phyloP scores from a whole-genome alignment of 1,284 basidiomycete genomes.

The Rhodofomes roseus region DNA sequence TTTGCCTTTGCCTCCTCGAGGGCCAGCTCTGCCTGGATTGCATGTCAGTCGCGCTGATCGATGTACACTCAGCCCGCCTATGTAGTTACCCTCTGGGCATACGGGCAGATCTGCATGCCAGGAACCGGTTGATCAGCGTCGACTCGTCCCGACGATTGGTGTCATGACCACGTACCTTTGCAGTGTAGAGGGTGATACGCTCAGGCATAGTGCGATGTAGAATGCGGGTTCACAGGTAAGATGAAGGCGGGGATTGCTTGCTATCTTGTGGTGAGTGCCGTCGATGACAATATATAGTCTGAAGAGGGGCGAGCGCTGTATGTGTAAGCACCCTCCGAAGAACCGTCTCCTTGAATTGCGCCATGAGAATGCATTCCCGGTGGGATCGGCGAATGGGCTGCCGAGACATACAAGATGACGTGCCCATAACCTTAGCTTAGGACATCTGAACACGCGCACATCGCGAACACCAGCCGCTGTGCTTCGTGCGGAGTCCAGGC shows the following conservation, averaged over 20 bases:
- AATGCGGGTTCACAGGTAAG: not conserved
- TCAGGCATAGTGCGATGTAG: slow-evolving; percentile 13
- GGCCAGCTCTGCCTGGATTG: slow-evolving; percentile 48
- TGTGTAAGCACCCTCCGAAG: not conserved
- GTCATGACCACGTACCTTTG: slow-evolving; percentile 12
- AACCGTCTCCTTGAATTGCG: not conserved
- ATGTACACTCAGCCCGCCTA: slow-evolving; percentile 42
- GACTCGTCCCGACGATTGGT: not conserved
- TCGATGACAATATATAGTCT: not conserved
- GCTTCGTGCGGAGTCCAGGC: too few relatives aligned
- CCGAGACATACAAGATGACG: not conserved
- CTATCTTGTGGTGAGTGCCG: not conserved
- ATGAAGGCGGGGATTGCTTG: not conserved
- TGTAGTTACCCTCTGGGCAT: slow-evolving; percentile 13
- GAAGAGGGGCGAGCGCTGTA: too few relatives aligned
- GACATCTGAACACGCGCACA: not conserved
- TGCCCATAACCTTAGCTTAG: not conserved
- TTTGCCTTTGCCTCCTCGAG: slow-evolving; percentile 50
- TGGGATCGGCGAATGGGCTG: not conserved
- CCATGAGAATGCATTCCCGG: not conserved
- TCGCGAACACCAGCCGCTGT: too few relatives aligned
- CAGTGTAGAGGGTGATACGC: slow-evolving; percentile 18
- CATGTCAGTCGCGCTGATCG: slow-evolving; percentile 9
- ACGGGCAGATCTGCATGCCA: slow-evolving; percentile 14
- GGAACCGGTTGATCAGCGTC: not conserved